Percentiles rank a stretch among this genome's conserved stretches.
phyloP scores from a whole-genome alignment of 257 asterid species.

The Leptodermis oblonga region DNA sequence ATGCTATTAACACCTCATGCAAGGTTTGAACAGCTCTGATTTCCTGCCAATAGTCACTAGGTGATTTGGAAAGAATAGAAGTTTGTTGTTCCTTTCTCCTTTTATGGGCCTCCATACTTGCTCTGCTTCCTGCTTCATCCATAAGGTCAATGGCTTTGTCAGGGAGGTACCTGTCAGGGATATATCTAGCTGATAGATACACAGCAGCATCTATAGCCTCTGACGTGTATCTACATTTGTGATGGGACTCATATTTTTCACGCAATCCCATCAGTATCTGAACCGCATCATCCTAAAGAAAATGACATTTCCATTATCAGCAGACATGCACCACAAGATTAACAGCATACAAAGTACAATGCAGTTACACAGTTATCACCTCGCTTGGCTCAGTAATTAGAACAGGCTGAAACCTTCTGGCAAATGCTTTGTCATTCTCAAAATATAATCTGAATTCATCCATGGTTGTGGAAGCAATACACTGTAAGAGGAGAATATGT shows the following conservation, averaged over 20 bases:
- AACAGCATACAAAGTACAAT: background rate
- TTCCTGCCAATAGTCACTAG: constrained; percentile 87
- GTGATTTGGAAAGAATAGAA: constrained; percentile 61
- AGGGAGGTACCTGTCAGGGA: constrained; percentile 92
- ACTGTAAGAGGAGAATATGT: constrained; percentile 43
- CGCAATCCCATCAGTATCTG: constrained; percentile 80
- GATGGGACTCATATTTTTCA: constrained; percentile 79
- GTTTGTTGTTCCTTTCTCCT: constrained; percentile 64
- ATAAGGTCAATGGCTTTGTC: constrained; percentile 97
- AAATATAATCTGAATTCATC: constrained; percentile 83
- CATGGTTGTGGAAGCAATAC: constrained; percentile 94
- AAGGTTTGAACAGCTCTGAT: constrained; percentile 71
- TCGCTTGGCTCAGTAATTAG: constrained; percentile 75
- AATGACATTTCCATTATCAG: constrained; percentile 5
- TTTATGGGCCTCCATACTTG: constrained; percentile 77
- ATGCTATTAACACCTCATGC: constrained; percentile 62
- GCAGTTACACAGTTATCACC: constrained; percentile 32
- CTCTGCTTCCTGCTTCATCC: constrained; percentile 99
- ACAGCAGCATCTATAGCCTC: constrained; percentile 98
- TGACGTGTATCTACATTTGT: constrained; percentile 73
- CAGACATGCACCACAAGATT: constrained; percentile 7
- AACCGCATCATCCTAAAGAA: constrained; percentile 73
- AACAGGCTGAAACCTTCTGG: constrained; percentile 93
- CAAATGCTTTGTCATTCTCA: constrained; percentile 93
- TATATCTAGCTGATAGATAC: constrained; percentile 76